phyloP scores from a whole-genome alignment of 768 basidiomycete genomes.

The Suillus luteus region DNA sequence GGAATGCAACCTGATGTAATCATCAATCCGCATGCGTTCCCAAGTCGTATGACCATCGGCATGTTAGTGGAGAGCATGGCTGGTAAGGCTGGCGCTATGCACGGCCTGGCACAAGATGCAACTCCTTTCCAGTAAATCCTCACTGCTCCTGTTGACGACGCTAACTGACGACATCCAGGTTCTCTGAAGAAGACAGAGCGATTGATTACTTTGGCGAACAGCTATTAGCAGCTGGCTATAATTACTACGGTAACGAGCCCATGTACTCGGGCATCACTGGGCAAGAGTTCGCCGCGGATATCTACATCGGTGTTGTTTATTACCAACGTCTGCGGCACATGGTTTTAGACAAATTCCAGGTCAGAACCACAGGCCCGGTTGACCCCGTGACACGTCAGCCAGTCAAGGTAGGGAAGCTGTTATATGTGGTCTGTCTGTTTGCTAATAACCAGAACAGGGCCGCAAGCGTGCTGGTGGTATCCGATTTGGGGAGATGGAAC shows the following conservation, averaged over 20 bases:
- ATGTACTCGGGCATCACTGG: constrained; percentile 99
- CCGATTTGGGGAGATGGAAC: constrained; percentile 99
- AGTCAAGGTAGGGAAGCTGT: constrained; percentile 72
- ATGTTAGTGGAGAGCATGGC: constrained; percentile 99
- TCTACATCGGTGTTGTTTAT: constrained; percentile 97
- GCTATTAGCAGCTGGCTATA: constrained; percentile 91
- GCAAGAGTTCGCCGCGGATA: constrained; percentile 97
- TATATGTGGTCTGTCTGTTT: not conserved
- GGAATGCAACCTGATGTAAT: constrained; percentile 99
- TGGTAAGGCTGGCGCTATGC: constrained; percentile 99
- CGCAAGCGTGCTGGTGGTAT: constrained; percentile 98
- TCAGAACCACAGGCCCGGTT: constrained; percentile 96
- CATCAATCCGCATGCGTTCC: constrained; percentile 99
- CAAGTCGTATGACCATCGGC: constrained; percentile 99
- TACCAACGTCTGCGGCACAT: constrained; percentile 99
- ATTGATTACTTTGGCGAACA: constrained; percentile 98
- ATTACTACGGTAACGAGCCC: constrained; percentile 98
- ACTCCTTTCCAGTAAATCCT: constrained; percentile 90
- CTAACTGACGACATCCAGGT: constrained; percentile 49
- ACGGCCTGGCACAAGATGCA: constrained; percentile 96
- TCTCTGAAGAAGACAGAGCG: constrained; percentile 96
- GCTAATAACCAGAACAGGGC: constrained; percentile 53
- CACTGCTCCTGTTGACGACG: constrained; percentile 9
- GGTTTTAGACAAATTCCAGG: constrained; percentile 99
- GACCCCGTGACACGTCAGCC: constrained; percentile 96